Conservation (phyloP, 768 basidiomycete species). For the Mycena crocata region DNA sequence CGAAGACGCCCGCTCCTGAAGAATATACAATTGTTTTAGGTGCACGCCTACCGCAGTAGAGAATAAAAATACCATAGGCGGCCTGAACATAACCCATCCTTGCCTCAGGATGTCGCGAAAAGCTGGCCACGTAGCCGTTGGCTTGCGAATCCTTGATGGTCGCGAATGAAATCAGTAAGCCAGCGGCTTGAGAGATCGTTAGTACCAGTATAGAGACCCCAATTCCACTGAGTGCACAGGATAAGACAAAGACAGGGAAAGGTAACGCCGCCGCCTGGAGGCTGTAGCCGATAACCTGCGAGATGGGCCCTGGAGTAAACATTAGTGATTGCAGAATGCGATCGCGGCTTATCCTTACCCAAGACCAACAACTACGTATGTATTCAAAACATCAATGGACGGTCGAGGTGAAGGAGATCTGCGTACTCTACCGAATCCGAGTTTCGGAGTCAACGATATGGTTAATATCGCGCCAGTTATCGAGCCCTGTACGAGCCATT, state of each 20-base stretch:
- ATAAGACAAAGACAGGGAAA: slow-evolving; percentile 61
- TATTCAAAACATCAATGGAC: neutral
- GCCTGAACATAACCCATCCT: slow-evolving; percentile 68
- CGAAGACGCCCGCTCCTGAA: slow-evolving; percentile 56
- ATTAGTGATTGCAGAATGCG: neutral
- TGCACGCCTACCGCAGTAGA: neutral
- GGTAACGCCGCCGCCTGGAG: slow-evolving; percentile 61
- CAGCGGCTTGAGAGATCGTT: neutral
- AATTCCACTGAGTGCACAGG: slow-evolving; percentile 60
- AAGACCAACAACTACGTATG: slow-evolving; percentile 35
- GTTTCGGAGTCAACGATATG: slow-evolving; percentile 56
- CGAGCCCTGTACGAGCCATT: slow-evolving; percentile 62
- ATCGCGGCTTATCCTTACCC: neutral
- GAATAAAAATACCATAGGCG: slow-evolving; percentile 19
- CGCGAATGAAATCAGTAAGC: neutral
- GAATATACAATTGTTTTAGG: neutral
- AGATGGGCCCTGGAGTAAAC: slow-evolving; percentile 49
- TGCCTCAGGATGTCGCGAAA: slow-evolving; percentile 53
- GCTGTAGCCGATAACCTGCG: slow-evolving; percentile 59
- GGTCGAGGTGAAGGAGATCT: neutral
- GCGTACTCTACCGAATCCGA: slow-evolving; percentile 61
- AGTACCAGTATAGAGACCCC: slow-evolving; percentile 60
- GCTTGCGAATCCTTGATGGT: slow-evolving; percentile 62
- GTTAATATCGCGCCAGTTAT: slow-evolving; percentile 60
- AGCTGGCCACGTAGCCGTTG: slow-evolving; percentile 62